Evolutionary conservation across 257 asterid genomes (phyloP).

Genomic region (Penstemon eatonii): DNA sequence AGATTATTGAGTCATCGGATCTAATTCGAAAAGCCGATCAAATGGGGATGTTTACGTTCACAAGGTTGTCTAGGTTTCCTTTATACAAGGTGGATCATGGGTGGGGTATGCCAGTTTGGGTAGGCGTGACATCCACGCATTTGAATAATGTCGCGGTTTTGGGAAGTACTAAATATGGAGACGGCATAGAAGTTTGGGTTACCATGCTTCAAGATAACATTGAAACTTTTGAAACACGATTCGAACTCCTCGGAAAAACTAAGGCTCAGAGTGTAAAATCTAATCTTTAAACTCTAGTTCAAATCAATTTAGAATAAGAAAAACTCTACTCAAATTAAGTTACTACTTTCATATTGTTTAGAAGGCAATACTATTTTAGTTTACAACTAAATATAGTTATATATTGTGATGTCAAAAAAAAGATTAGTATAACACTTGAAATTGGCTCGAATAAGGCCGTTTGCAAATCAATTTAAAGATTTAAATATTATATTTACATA

Average conservation of each 20-base stretch:
- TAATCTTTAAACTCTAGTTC: too few relatives aligned
- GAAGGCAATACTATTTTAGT: too few relatives aligned
- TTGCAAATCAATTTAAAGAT: too few relatives aligned
- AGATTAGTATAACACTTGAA: too few relatives aligned
- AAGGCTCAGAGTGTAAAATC: too few relatives aligned
- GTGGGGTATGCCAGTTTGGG: constrained; percentile 50
- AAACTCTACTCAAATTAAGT: too few relatives aligned
- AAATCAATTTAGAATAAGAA: too few relatives aligned
- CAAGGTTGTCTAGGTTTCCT: constrained; percentile 53
- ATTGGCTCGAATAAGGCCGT: too few relatives aligned
- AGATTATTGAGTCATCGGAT: not conserved
- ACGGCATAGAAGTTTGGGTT: constrained; percentile 51
- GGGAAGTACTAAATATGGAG: constrained; percentile 39
- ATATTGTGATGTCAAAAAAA: too few relatives aligned
- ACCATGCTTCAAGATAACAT: constrained; percentile 30
- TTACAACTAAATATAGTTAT: too few relatives aligned
- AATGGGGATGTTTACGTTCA: constrained; percentile 30
- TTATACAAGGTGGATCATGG: constrained; percentile 48
- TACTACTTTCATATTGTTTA: too few relatives aligned
- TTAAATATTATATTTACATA: too few relatives aligned
- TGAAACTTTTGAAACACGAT: not conserved
- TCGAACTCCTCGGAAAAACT: not conserved
- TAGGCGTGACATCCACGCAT: constrained; percentile 29
- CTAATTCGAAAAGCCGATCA: constrained; percentile 11
- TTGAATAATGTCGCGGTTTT: constrained; percentile 37